Base-by-base conservation (phyloP, 78 protist genomes). In the Dictyostelium firmibasis region DNA sequence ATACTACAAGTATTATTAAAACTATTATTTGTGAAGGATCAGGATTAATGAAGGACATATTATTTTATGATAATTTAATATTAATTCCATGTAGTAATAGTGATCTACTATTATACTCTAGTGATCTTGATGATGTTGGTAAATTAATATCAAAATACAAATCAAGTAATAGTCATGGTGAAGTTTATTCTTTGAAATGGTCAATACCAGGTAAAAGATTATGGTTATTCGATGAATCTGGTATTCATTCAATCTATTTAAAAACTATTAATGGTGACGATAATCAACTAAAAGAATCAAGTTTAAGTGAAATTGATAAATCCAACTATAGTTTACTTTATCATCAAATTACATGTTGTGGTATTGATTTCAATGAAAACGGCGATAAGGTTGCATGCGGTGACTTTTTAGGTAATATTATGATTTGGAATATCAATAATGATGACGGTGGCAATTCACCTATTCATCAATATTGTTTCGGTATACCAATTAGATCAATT, bases 151-250 rank as follows among this genome's bases (percentile, higher is more conserved):
- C 60, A 25, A 87, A 27, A 18, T 72, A 16, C 13, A 77, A 41
- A 77, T 41, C 83, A n/a, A 18, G 29, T 36, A 41, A 77, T 18
- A 20, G 23, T 16, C 87, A 89, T 81, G 94, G 94, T 23, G 84
- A 67, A 27, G 94, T 81, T 23, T 89, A 89, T 70, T 83, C 94
- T 6, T 47, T 89, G 70, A 57, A 70, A 70, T 89, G 94, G 94
- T 72, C 94, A 25, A 67, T 89, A 18, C 14, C 41, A 10, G 60
- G 77, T 69, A 33, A 47, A 43, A 36, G 94, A n/a, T 14, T 89
- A 38, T 89, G 94, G 94, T n/a, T 89, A 47, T 89, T 81, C 36
- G 94, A 89, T 81, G 94, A 89, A 50, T 35, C 94, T 41, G 94
- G 94, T 11, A 43, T 89, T 14, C 94, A 89, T 67, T 84, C 89